These are phyloP conservation scores for Xanthoparmelia taractica DNA, from an alignment of 495 filamentous ascomycete genomes.

Conservation along the genomic window DNA sequence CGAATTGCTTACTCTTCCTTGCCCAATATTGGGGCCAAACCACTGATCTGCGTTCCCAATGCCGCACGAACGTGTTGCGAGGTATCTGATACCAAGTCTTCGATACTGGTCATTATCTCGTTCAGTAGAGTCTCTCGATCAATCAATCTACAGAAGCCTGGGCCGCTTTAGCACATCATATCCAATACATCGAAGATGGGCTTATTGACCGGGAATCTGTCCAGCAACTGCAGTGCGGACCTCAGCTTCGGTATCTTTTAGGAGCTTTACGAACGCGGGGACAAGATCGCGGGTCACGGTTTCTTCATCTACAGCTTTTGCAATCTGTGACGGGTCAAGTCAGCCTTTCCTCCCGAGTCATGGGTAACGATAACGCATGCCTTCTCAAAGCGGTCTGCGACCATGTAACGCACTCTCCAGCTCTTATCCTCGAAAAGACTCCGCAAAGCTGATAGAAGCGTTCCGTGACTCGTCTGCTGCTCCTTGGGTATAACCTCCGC, in stretches of 20 bases:
- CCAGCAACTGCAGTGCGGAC: slow-evolving; percentile 95
- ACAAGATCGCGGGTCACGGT: slow-evolving; percentile 90
- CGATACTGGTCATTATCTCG: slow-evolving; percentile 93
- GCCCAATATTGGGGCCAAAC: slow-evolving; percentile 90
- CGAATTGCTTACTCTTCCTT: slow-evolving; percentile 77
- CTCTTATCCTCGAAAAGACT: slow-evolving; percentile 97
- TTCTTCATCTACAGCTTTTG: slow-evolving; percentile 96
- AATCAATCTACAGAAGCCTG: slow-evolving; percentile 85
- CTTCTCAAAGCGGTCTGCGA: slow-evolving; percentile 97
- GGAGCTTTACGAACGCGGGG: slow-evolving; percentile 90
- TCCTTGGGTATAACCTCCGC: slow-evolving; percentile 97
- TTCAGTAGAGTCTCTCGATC: slow-evolving; percentile 82
- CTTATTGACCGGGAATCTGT: slow-evolving; percentile 74
- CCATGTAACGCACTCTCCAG: slow-evolving; percentile 98
- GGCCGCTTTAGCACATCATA: slow-evolving; percentile 24
- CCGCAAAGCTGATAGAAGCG: slow-evolving; percentile 80
- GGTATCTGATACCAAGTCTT: slow-evolving; percentile 89
- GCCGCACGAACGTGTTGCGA: slow-evolving; percentile 96
- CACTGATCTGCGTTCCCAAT: slow-evolving; percentile 93
- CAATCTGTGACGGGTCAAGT: slow-evolving; percentile 53
- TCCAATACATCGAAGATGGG: neutral
- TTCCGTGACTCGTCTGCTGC: slow-evolving; percentile 91
- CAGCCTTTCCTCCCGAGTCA: slow-evolving; percentile 3
- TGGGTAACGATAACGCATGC: slow-evolving; percentile 35
- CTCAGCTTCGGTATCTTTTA: slow-evolving; percentile 96